Base-by-base conservation (phyloP, 768 basidiomycete genomes). In the Hebeloma cylindrosporum region DNA sequence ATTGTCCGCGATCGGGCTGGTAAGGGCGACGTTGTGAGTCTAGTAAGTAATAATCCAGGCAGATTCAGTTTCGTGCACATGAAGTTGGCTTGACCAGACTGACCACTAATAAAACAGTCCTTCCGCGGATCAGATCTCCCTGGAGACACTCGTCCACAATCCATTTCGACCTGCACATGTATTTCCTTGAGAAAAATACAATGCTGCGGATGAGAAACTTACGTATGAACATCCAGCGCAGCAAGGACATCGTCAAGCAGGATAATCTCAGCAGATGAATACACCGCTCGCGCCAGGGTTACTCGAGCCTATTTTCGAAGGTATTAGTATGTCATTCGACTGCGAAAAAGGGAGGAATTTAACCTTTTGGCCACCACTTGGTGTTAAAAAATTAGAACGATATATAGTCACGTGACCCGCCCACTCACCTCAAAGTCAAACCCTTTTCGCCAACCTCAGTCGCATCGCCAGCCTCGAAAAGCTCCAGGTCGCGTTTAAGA, bases 81-180 rank as follows among this genome's bases (percentile, higher is more conserved):
- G n/a, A n/a, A n/a, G n/a, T n/a, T n/a, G n/a, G n/a, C n/a, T n/a
- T n/a, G n/a, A n/a, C n/a, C n/a, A n/a, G n/a, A 62, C 74, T 43
- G 50, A 80, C 80, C 34, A 96, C 93, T 17, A 98, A 74, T 33
- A 97, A 73, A 37, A 95, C 69, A 1, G 94, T 96, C 35, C 93
- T 75, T 13, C 80, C 83, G n/a, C 69, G 64, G 60, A 93, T 73
- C 30, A 96, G 68, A 35, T 87, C 82, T 6, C 94, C 93, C 51
- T 77, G 73, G 16, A 98, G 70, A 55, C 91, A 93, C 41, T 90
- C 73, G 14, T 80, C 71, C 56, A 85, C 85, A 33, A 98, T 78
- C 65, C 89, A 87, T 51, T 85, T 80, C 0, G 92, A 87, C 0
- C 90, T 93, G 52, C 21, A 22, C n/a, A 11, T 23, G 11, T 29